Evolutionary conservation across 2,329 filamentous ascomycete species (phyloP), one percentile per base, ranked within the genome.

Genomic region (Penicillium olsonii): DNA sequence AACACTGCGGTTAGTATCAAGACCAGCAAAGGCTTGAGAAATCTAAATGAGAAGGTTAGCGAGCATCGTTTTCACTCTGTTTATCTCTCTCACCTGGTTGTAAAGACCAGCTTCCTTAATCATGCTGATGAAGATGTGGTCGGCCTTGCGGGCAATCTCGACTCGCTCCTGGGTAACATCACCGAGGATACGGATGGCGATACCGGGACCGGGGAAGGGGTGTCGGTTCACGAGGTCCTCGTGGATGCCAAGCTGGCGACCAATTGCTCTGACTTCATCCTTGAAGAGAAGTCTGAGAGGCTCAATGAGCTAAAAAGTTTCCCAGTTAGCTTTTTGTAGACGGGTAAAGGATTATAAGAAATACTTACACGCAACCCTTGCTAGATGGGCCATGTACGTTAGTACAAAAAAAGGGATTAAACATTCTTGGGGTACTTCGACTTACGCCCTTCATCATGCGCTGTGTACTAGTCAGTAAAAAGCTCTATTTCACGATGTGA

Each of bases 201-300:
- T 84, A 43, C 85, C 84, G 11, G 85, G 87, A 52, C 52, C 56
- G 15, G 63, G 62, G 78, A 90, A 91, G 19, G 87, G 59, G 64
- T 91, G 88, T 26, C 88, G 78, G 83, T 84, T 88, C 46, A 92
- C 85, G 7, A 92, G 83, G n/a, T 88, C 81, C 54, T 87, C 79
- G 42, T 84, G 79, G 50, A 92, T 88, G 20, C 84, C 84, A 3
- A 92, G 77, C 54, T 88, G 77, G 14, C 81, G 83, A 27, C 88
- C 88, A 4, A 92, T 73, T 56, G 79, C 74, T 50, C 87, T 80
- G 20, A 90, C 88, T 73, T 94, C 88, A 61, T 94, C 88, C 69
- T 94, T 94, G 81, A 92, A 92, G 24, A 94, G 77, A 65, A 89
- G 84, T 37, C 87, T 79, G 0, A 94, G 81, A 2, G 88, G 88